phyloP scores from a whole-genome alignment of 2,329 filamentous ascomycete genomes.

The Didymella arachidicola region DNA sequence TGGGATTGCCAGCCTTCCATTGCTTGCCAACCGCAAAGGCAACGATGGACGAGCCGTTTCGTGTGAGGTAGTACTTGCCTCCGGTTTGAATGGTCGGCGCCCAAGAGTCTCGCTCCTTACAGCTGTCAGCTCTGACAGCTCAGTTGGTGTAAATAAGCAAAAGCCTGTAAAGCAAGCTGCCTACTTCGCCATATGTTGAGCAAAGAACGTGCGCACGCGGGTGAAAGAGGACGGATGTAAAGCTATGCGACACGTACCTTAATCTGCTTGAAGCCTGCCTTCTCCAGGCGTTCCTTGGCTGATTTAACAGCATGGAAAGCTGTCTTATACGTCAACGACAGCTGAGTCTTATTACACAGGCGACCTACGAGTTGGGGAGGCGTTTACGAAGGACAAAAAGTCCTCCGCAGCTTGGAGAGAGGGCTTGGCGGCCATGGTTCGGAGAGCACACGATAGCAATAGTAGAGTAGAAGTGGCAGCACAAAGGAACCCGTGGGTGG shows the following conservation, averaged over 20 bases:
- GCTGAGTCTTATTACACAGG: neutral
- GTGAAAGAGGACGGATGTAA: neutral
- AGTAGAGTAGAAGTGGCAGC: constrained; percentile 16
- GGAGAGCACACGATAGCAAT: constrained; percentile 27
- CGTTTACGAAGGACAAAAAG: constrained; percentile 93
- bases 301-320: constrained; percentile 93
- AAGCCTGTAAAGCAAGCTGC: neutral
- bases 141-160: neutral
- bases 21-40: constrained; percentile 89
- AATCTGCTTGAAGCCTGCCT: constrained; percentile 86
- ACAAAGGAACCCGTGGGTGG: constrained; percentile 16
- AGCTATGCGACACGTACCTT: constrained; percentile 59
- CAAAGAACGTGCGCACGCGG: neutral
- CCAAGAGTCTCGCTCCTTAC: constrained; percentile 88
- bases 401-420: constrained; percentile 69
- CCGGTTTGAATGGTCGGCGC: constrained; percentile 78
- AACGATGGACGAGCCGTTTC: constrained; percentile 90
- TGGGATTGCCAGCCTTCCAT: constrained; percentile 91
- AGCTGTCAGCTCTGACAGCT: constrained; percentile 4
- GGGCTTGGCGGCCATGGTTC: constrained; percentile 50
- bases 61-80: constrained; percentile 95
- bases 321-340: constrained; percentile 50
- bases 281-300: constrained; percentile 75
- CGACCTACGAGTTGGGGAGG: constrained; percentile 86
- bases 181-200: neutral